These are phyloP conservation scores for Hibiscus syriacus DNA, from an alignment of 345 rosid species.

Conservation along the genomic window DNA sequence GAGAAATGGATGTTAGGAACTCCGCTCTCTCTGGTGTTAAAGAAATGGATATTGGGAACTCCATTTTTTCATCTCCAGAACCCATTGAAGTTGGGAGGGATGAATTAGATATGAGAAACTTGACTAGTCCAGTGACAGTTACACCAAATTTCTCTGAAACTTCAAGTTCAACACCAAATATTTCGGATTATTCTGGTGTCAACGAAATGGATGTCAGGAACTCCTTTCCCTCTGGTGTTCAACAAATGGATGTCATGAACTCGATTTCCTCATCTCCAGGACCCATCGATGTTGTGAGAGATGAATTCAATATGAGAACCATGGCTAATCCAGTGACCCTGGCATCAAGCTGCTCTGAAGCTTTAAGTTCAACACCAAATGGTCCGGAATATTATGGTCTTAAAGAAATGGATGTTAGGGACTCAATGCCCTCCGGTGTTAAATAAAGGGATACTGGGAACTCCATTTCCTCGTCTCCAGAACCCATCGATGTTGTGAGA, in stretches of 20 bases:
- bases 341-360: constrained; percentile 39
- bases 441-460: constrained; percentile 49
- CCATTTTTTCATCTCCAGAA: neutral
- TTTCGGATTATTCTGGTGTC: neutral
- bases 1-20: no score
- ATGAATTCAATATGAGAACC: constrained; percentile 61
- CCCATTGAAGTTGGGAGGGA: constrained; percentile 61
- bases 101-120: constrained; percentile 54
- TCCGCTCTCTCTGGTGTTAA: constrained; percentile 26
- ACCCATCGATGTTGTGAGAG: constrained; percentile 55
- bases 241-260: neutral
- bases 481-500: constrained; percentile 58
- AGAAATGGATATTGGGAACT: neutral
- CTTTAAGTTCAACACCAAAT: constrained; percentile 27
- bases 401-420: neutral
- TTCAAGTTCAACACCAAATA: constrained; percentile 31
- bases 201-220: neutral
- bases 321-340: constrained; percentile 18
- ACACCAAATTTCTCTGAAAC: constrained; percentile 42
- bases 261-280: neutral
- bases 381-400: neutral
- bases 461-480: neutral
- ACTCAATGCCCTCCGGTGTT: constrained; percentile 12
- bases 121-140: constrained; percentile 18
- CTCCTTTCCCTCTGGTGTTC: neutral